Evolutionary conservation across 768 basidiomycete species (phyloP), one percentile per base, ranked within the genome.

Genomic region (Suillus paluster): DNA sequence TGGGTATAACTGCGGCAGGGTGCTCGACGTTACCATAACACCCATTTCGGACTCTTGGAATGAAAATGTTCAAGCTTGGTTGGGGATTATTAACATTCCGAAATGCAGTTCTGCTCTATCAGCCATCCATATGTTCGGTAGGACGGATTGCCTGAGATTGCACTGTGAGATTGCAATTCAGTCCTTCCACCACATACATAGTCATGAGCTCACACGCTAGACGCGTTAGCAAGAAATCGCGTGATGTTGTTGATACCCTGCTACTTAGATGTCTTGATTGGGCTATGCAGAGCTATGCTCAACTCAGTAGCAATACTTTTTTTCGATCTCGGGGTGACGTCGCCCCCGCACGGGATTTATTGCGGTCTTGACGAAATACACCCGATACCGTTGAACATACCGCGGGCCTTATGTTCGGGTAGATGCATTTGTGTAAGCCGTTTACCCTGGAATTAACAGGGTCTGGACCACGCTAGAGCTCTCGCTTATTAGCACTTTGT

Each of bases 371-470:
- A 25, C 15, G 46, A 46, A 46, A 15, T 23, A 7, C 10, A 17
- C 27, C 19, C 19, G 19, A 21, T 30, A n/a, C n/a, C n/a, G 30
- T 30, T n/a, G 11, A 33, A 50, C 49, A 33, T 33, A 17, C 49
- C 49, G 30, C 49, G 49, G 49, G 33, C 49, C 49, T n/a, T 12
- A 11, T 33, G 10, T 30, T 50, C 30, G 30, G 49, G 49, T 33
- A 50, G 19, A 23, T 25, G 25, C n/a, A 48, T 27, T 27, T 6
- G 25, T 49, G 48, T 49, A 49, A 27, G 48, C 48, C 48, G 48
- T 49, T 49, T 49, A 49, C 27, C 48, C 48, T 27, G 48, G 48
- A 49, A 49, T 49, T 49, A 49, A 48, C 8, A 27, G 19, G 48
- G 48, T 15, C 48, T 49, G 15, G 25, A 6, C 27, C 27, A 12